Percentiles rank a stretch among this genome's conserved stretches.
phyloP scores from a whole-genome alignment of 176 grass and related monocot species.

The Carex pumila region DNA sequence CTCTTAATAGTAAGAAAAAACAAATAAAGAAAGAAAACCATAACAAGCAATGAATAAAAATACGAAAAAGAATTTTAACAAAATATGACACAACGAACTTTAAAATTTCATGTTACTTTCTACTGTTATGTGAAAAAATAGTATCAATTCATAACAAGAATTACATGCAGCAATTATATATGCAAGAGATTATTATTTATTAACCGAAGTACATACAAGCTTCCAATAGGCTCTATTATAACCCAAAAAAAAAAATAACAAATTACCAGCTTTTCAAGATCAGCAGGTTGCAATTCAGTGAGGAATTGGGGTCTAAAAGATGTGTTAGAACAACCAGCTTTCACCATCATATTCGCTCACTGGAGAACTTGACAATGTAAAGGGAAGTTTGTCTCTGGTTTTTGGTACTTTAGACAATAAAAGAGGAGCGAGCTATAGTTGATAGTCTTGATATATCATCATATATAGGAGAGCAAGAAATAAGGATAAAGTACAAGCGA shows the following conservation, averaged over 20 bases:
- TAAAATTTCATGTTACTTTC: neutral
- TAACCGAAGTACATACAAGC: no score
- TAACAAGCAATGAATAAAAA: neutral
- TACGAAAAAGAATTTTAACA: neutral
- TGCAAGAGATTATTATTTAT: no score
- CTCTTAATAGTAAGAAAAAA: neutral
- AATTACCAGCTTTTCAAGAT: constrained; percentile 8
- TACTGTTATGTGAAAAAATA: neutral
- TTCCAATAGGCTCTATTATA: neutral
- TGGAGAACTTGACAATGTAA: no score
- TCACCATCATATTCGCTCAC: neutral
- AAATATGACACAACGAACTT: neutral
- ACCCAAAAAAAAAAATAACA: neutral
- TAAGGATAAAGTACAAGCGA: neutral
- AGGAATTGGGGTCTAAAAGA: constrained; percentile 6
- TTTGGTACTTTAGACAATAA: neutral
- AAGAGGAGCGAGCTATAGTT: neutral
- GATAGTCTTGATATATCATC: no score
- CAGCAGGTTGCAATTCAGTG: neutral
- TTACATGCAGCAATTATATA: neutral
- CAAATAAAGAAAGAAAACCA: neutral
- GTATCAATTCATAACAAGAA: neutral
- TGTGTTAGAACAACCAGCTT: neutral
- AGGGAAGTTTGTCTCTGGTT: neutral
- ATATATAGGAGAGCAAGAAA: neutral